Conservation (phyloP, 495 filamentous ascomycete species). For the Penicillium taxi region DNA sequence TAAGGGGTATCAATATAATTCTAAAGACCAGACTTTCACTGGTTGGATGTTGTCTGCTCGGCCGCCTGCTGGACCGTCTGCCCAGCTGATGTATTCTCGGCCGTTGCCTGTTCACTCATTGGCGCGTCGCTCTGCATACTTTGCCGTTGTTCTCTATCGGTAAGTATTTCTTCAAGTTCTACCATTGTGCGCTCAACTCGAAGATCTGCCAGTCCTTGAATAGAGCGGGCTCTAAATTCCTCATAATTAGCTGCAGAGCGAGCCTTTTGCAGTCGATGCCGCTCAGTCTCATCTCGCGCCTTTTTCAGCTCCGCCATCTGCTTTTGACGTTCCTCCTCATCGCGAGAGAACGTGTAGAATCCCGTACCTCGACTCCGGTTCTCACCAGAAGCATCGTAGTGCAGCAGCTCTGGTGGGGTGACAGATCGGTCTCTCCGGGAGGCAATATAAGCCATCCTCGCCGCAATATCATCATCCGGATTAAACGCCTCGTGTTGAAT, state of each 20-base stretch:
- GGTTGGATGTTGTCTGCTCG: no score
- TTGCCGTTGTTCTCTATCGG: no score
- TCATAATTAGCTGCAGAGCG: no score
- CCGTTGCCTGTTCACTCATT: no score
- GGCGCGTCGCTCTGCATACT: no score
- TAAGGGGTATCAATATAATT: no score
- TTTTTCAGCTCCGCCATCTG: constrained; percentile 70
- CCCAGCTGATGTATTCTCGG: no score
- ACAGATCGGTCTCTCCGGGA: constrained; percentile 61
- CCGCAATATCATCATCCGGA: constrained; percentile 50
- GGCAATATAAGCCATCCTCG: constrained; percentile 65
- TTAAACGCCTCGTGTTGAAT: constrained; percentile 77
- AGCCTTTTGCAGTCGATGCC: constrained; percentile 53
- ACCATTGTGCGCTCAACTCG: neutral
- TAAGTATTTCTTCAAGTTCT: no score
- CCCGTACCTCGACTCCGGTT: constrained; percentile 81
- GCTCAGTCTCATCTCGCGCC: constrained; percentile 65
- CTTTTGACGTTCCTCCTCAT: constrained; percentile 52
- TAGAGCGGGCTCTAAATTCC: no score
- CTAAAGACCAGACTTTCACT: no score
- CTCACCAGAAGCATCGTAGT: constrained; percentile 80
- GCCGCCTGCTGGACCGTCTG: no score
- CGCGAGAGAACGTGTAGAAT: constrained; percentile 76
- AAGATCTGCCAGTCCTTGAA: neutral
- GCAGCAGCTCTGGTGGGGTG: constrained; percentile 68